Evolutionary conservation across 1,284 basidiomycete genomes (phyloP).

Genomic region (Boletus holoroseus): DNA sequence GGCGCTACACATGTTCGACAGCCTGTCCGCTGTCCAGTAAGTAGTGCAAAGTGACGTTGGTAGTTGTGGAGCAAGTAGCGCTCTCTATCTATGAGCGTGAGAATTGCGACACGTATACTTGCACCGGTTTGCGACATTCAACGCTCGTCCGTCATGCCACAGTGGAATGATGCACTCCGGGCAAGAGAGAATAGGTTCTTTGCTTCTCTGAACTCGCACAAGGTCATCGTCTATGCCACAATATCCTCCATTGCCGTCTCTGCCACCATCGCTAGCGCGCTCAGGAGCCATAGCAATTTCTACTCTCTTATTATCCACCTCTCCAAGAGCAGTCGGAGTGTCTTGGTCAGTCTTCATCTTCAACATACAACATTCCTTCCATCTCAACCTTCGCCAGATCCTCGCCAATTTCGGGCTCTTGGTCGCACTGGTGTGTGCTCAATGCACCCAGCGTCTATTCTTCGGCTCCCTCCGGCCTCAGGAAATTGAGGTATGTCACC

Average conservation of each 20-base stretch:
- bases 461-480: constrained; percentile 85
- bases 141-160: constrained; percentile 23
- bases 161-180: constrained; percentile 35
- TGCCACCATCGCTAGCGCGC: constrained; percentile 71
- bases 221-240: constrained; percentile 64
- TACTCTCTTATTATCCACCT: constrained; percentile 90
- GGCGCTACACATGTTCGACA: not conserved
- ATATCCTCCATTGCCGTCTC: constrained; percentile 68
- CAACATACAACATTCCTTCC: not conserved
- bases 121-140: not conserved
- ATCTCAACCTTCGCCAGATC: constrained; percentile 49
- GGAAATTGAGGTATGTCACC: constrained; percentile 78
- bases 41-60: not conserved
- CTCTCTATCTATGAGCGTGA: not conserved
- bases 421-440: constrained; percentile 69
- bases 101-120: not conserved
- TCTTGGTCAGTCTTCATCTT: constrained; percentile 58
- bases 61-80: not conserved
- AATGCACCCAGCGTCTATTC: constrained; percentile 81
- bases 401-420: constrained; percentile 91
- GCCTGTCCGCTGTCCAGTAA: not conserved
- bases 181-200: constrained; percentile 41
- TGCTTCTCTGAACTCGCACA: constrained; percentile 51
- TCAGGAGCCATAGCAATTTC: constrained; percentile 85
- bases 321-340: constrained; percentile 85